phyloP scores from a whole-genome alignment of 2,329 filamentous ascomycete genomes.

The Epicoccum sorghinum region DNA sequence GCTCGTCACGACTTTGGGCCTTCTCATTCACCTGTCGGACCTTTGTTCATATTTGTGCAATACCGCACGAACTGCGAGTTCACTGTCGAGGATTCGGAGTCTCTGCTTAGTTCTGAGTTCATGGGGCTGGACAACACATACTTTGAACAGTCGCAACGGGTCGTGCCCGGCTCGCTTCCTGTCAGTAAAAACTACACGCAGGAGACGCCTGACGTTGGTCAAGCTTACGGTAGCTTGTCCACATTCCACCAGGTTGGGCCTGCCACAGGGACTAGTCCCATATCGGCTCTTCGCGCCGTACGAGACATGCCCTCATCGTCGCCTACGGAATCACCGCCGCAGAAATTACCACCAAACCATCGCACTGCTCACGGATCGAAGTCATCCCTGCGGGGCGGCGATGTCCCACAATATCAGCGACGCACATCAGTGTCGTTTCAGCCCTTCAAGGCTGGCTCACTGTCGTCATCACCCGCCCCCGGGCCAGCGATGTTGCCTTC shows the following conservation, averaged over 20 bases:
- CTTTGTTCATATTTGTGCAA: constrained; percentile 78
- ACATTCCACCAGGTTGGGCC: constrained; percentile 84
- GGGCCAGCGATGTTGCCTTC: constrained; percentile 59
- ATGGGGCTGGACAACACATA: constrained; percentile 89
- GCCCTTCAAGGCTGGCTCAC: constrained; percentile 92
- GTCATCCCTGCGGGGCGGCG: constrained; percentile 57
- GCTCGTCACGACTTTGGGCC: constrained; percentile 82
- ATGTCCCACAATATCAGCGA: constrained; percentile 62
- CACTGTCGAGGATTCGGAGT: constrained; percentile 87
- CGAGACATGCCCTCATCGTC: constrained; percentile 61
- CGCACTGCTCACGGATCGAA: constrained; percentile 56
- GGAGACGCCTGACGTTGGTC: constrained; percentile 67
- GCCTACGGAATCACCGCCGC: constrained; percentile 57
- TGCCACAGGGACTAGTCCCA: constrained; percentile 79
- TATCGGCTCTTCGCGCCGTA: constrained; percentile 79
- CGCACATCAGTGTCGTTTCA: constrained; percentile 89
- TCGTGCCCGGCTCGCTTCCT: constrained; percentile 75
- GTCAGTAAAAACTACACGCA: constrained; percentile 58
- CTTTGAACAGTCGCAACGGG: constrained; percentile 73
- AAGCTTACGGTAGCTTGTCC: constrained; percentile 87
- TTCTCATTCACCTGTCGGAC: constrained; percentile 84
- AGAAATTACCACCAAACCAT: constrained; percentile 55
- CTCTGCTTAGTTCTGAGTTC: constrained; percentile 88
- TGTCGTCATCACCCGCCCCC: constrained; percentile 83
- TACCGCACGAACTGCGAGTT: constrained; percentile 92